Percentiles rank a stretch among this genome's conserved stretches.
Evolutionary conservation across 371 early-diverging fungal species (phyloP).

Genomic region (Actinomortierella wolfii): DNA sequence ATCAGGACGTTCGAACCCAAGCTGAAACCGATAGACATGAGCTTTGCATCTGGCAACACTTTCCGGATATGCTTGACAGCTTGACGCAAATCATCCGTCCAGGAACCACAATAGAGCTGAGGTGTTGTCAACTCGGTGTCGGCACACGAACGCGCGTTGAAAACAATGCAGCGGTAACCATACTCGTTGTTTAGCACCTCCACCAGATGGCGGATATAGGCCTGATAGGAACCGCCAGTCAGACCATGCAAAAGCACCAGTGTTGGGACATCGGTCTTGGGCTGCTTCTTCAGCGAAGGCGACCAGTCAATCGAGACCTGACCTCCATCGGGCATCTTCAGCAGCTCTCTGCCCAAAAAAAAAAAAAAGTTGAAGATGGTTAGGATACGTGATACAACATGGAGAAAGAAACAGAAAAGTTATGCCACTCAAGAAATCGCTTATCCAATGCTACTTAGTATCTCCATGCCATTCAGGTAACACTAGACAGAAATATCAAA

Average conservation of each 20-base stretch:
- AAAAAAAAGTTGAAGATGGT: not conserved
- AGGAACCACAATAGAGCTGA: conserved; percentile 83
- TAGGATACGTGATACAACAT: too few relatives aligned
- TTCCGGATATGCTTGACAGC: conserved; percentile 63
- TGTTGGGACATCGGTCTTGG: conserved; percentile 62
- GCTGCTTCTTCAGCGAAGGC: conserved; percentile 54
- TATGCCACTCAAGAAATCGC: too few relatives aligned
- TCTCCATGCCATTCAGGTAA: too few relatives aligned
- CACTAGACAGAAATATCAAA: too few relatives aligned
- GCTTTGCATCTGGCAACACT: conserved; percentile 63
- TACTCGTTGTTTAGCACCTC: conserved; percentile 61
- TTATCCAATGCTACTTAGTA: too few relatives aligned
- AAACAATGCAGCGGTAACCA: conserved; percentile 76
- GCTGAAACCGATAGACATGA: conserved; percentile 86
- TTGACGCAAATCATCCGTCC: conserved; percentile 79
- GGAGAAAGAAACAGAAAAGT: too few relatives aligned
- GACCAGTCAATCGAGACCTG: conserved; percentile 89
- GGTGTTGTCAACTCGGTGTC: conserved; percentile 74
- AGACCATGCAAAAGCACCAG: conserved; percentile 87
- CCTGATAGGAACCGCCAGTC: conserved; percentile 89
- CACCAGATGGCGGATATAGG: conserved; percentile 80
- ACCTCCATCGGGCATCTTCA: conserved; percentile 77
- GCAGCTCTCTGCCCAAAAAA: conserved; percentile 32
- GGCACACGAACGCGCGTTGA: conserved; percentile 90
- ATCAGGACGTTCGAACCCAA: conserved; percentile 91